Conservation (phyloP, 257 asterid genomes). For the Scutellaria galericulata region DNA sequence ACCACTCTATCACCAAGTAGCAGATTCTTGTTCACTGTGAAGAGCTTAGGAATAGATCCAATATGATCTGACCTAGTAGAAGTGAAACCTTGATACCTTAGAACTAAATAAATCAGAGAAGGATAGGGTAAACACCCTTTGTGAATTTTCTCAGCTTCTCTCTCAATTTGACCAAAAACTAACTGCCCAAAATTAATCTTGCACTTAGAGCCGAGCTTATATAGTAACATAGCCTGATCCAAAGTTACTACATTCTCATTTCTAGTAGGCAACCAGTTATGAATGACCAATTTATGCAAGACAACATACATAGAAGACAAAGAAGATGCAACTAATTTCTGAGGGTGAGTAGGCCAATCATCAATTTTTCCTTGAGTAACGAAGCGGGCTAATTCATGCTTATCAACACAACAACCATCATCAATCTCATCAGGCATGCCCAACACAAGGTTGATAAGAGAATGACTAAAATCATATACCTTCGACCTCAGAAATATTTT, state of each 20-base stretch:
- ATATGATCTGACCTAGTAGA: too few species aligned
- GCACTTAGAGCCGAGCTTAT: background rate
- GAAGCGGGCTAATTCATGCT: background rate
- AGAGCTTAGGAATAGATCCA: too few species aligned
- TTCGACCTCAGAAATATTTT: background rate
- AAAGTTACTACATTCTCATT: background rate
- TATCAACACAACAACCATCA: background rate
- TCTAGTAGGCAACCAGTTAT: background rate
- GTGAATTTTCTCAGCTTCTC: background rate
- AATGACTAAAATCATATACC: background rate
- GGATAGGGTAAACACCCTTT: too few species aligned
- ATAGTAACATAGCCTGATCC: background rate
- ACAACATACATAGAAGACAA: background rate
- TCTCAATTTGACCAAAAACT: background rate
- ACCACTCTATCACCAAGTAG: too few species aligned
- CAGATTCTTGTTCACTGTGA: too few species aligned
- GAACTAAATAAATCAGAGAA: background rate
- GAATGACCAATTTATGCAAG: background rate
- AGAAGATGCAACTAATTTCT: background rate
- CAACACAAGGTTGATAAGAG: background rate
- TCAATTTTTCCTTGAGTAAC: background rate
- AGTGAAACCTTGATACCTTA: background rate
- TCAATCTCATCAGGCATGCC: background rate
- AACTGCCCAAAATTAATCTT: background rate
- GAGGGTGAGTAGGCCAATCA: background rate